Evolutionary conservation across 208 protist genomes (phyloP), one percentile per base, ranked within the genome.

Genomic region (Kentomonas sorsogonicus): DNA sequence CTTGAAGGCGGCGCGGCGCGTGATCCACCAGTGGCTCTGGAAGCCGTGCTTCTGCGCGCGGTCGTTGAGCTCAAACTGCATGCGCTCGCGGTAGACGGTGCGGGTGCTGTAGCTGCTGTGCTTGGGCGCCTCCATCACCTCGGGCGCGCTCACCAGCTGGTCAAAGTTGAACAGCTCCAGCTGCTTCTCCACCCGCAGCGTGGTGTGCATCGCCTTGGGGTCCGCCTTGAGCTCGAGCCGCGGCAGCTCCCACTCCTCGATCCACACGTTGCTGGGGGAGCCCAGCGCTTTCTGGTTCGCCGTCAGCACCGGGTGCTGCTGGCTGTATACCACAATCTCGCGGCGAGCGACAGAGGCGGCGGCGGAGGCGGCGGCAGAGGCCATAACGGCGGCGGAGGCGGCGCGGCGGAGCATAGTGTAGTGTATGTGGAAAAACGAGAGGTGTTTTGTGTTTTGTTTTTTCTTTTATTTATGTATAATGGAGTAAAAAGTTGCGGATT

Each of bases 81-180:
- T 63, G 6, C 74, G 75, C 57, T 86, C 78, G 45, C 83, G 78
- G 50, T 94, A 94, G 29, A 79, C 71, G 46, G 87, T 89, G 29
- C 83, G 83, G 38, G 71, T 88, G 66, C 74, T 82, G 76, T 91
- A 94, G 69, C 79, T 90, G 79, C 81, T 94, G 78, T 94, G 86
- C 57, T 74, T 80, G 26, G 83, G 83, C 0, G 82, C 79, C 69
- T 91, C 83, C 80, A 91, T 89, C 50, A 91, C 70, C 69, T 94
- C 86, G 15, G 81, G 83, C 4, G 80, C 83, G 23, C 74, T 68
- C 23, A 88, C 50, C 18, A 94, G 77, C 67, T 94, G 83, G 54
- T 94, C 83, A 66, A 91, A 91, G 76, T 94, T 94, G 64, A 72
- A 94, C 27, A 94, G 68, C 69, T 94, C 86, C 36, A 91, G 73